Conservation (phyloP, 768 basidiomycete genomes). For the Calocera cornea region DNA sequence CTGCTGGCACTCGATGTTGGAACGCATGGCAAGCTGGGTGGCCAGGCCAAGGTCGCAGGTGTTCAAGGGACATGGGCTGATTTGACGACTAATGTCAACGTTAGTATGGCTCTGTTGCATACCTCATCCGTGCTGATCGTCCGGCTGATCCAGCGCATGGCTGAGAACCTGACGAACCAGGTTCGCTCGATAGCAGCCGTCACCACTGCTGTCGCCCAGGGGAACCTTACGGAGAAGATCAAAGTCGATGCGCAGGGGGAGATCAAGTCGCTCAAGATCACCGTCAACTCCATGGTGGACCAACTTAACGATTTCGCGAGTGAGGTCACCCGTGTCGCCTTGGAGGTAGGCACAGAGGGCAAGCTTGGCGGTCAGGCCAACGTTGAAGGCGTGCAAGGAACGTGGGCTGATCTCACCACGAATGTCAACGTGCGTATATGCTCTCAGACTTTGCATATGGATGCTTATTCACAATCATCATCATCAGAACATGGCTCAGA, state of each 20-base stretch:
- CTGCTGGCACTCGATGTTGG: slow-evolving; percentile 83
- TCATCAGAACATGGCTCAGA: slow-evolving; percentile 41
- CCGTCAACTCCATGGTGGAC: slow-evolving; percentile 22
- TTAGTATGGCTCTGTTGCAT: slow-evolving; percentile 44
- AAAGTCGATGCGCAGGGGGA: slow-evolving; percentile 30
- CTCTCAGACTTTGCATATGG: no score
- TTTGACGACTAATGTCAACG: slow-evolving; percentile 81
- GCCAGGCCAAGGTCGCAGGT: slow-evolving; percentile 82
- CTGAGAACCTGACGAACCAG: slow-evolving; percentile 15
- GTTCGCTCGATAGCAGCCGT: slow-evolving; percentile 20
- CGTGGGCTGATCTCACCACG: slow-evolving; percentile 25
- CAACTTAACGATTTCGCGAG: slow-evolving; percentile 13
- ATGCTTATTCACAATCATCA: slow-evolving; percentile 8
- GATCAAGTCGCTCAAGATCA: slow-evolving; percentile 26
- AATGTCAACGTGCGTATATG: slow-evolving; percentile 28
- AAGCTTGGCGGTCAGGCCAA: slow-evolving; percentile 17
- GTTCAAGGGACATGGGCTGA: slow-evolving; percentile 91
- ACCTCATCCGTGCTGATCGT: neutral
- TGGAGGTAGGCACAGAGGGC: slow-evolving; percentile 34
- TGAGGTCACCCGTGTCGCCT: slow-evolving; percentile 24
- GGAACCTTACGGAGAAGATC: slow-evolving; percentile 28
- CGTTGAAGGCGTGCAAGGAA: slow-evolving; percentile 32
- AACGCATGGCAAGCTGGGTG: slow-evolving; percentile 84
- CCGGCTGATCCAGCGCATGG: slow-evolving; percentile 17
- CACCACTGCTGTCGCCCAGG: slow-evolving; percentile 20